Base-by-base conservation (phyloP, 805 yeast genomes). In the Torulaspora quercuum region DNA sequence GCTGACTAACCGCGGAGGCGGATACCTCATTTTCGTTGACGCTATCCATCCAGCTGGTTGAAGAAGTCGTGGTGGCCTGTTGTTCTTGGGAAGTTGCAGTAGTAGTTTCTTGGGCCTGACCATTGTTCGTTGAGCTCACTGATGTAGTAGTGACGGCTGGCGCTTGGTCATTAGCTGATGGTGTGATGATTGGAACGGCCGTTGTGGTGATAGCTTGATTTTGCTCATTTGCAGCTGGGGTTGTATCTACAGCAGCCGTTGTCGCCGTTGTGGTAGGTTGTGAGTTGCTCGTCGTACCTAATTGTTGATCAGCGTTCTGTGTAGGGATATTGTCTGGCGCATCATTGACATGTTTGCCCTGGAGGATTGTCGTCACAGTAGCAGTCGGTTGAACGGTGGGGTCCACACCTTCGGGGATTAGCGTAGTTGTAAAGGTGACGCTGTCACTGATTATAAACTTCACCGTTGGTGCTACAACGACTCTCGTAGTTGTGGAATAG, bases 381-480 rank as follows among this genome's bases (percentile, higher is more conserved):
- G 69, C 59, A 7, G 68, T 49, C 35, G 70, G 63, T 25, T 51
- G 49, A 34, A 61, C 59, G 29, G 60, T 51, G 13, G 65, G 46
- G 27, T 55, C 50, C n/a, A 64, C 59, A 28, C 63, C 61, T 10
- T 52, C 49, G 12, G 66, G 63, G 30, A 54, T 44, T 24, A 54
- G 39, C 18, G 72, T 64, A 34, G 64, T 58, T 3, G 72, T 62
- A 31, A 63, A 53, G 8, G 73, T 53, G 10, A 59, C 54, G 30
- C 62, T 59, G 39, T 64, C 62, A 35, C 64, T 57, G 19, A 68
- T 56, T 19, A 66, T 48, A 27, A 58, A 56, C 43, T 65, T 59
- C 11, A 67, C 70, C 9, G 70, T 62, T 41, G 71, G 69, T 9
- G 71, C 70, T 25, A 65, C 55, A 17, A 54, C 57, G 7, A 63